Conservation (phyloP, 1,284 basidiomycete species). For the Austropuccinia psidii region DNA sequence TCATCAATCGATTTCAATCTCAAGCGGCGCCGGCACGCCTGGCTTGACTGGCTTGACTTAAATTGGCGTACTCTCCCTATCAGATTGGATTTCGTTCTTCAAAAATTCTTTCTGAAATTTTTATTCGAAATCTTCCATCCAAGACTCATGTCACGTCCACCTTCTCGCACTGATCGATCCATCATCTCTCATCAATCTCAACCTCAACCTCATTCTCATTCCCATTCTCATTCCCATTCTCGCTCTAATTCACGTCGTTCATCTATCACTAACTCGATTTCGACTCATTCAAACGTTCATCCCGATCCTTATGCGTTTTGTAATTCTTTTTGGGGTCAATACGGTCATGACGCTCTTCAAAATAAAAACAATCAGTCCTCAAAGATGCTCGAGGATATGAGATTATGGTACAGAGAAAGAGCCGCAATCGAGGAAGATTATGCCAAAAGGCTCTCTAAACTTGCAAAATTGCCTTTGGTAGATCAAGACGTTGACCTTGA, state of each 20-base stretch:
- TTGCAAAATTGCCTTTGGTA: slow-evolving; percentile 70
- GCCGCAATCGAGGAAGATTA: slow-evolving; percentile 90
- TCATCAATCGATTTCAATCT: no score
- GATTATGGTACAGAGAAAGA: slow-evolving; percentile 45
- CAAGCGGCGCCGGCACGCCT: no score
- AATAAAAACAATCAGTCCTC: slow-evolving; percentile 28
- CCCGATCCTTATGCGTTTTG: slow-evolving; percentile 27
- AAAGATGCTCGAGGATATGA: slow-evolving; percentile 25
- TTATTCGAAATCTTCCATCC: no score
- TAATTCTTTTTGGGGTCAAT: slow-evolving; percentile 32
- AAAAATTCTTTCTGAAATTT: no score
- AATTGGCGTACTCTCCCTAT: no score
- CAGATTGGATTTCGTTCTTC: no score
- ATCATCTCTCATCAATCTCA: no score
- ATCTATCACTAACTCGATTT: neutral
- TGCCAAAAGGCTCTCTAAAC: slow-evolving; percentile 71
- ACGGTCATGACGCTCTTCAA: slow-evolving; percentile 16
- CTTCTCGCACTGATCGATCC: neutral
- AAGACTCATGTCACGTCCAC: neutral
- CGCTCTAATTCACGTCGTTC: slow-evolving; percentile 1
- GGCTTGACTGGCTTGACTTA: no score
- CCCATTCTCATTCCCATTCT: neutral
- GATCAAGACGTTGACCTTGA: slow-evolving; percentile 20
- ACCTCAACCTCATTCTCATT: neutral
- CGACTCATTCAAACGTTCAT: neutral